A percentile compares a stretch with the other conserved stretches of the same genome.
These are phyloP conservation scores for Hymenoscyphus infarciens DNA, from an alignment of 2,329 filamentous ascomycete genomes.

Conservation along the genomic window DNA sequence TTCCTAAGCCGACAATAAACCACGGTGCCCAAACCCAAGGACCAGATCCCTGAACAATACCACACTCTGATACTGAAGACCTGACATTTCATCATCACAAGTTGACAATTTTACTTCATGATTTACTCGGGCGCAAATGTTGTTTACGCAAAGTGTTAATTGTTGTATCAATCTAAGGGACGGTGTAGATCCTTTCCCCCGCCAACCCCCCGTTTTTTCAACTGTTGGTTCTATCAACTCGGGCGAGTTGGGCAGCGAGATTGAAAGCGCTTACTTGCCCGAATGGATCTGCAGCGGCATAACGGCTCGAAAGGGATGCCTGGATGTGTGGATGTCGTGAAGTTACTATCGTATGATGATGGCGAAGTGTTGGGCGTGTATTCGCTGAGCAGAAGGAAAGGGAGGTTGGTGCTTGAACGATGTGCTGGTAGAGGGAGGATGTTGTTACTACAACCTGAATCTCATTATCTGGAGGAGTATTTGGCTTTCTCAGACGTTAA, in stretches of 20 bases:
- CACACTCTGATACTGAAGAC: not conserved
- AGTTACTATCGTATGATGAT: not conserved
- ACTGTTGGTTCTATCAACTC: not conserved
- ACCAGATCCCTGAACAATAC: not conserved
- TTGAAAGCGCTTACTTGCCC: not conserved
- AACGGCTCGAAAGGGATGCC: not conserved
- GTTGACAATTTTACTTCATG: not conserved
- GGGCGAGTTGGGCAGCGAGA: constrained; percentile 1
- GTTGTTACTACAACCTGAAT: not conserved
- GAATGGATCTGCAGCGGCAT: not conserved
- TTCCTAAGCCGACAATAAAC: not conserved
- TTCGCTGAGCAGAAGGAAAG: not conserved
- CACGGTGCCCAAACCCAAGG: not conserved
- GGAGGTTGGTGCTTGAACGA: not conserved
- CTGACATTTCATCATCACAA: not conserved
- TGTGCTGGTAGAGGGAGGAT: not conserved
- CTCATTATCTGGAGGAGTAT: too few relatives aligned
- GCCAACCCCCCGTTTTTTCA: not conserved
- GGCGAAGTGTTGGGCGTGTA: not conserved
- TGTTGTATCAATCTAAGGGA: not conserved
- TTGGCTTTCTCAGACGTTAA: too few relatives aligned
- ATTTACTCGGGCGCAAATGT: not conserved
- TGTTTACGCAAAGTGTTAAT: not conserved
- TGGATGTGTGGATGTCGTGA: not conserved
- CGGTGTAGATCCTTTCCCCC: not conserved